A percentile compares a stretch with the other conserved stretches of the same genome.
Evolutionary conservation across 352 stramenopile genomes (phyloP).

Genomic region (Albugo laibachii): DNA sequence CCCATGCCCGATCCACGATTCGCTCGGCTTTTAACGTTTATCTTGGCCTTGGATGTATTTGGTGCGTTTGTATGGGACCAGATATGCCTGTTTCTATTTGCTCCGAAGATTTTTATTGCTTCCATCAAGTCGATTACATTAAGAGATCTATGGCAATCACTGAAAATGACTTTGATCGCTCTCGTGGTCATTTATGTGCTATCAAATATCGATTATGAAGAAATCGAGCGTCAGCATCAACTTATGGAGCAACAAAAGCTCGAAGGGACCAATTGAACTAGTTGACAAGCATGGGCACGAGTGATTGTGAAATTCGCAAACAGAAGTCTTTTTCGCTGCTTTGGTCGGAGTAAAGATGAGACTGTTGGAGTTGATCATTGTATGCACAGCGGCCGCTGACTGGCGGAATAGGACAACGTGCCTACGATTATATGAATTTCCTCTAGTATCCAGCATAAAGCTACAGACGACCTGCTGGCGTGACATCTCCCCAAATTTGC

Average conservation of each 20-base stretch:
- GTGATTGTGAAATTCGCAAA: too few relatives aligned
- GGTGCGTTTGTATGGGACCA: conserved; percentile 77
- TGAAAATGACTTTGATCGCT: conserved; percentile 75
- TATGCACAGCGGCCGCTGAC: too few relatives aligned
- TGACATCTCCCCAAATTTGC: too few relatives aligned
- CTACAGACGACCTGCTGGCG: too few relatives aligned
- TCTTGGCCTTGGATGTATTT: conserved; percentile 69
- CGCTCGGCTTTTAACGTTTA: conserved; percentile 50
- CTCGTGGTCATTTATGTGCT: conserved; percentile 73
- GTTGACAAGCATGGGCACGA: too few relatives aligned
- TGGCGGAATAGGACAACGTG: too few relatives aligned
- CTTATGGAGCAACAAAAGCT: conserved; percentile 19
- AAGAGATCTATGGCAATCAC: conserved; percentile 56
- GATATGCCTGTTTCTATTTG: conserved; percentile 65
- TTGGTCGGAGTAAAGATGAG: too few relatives aligned
- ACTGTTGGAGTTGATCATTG: too few relatives aligned
- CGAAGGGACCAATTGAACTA: too few relatives aligned
- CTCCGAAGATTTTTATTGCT: conserved; percentile 71
- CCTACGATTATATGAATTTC: too few relatives aligned
- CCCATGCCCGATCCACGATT: conserved; percentile 79
- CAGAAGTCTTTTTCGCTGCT: too few relatives aligned
- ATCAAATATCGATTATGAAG: conserved; percentile 79
- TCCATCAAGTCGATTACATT: conserved; percentile 51
- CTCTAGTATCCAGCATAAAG: too few relatives aligned
- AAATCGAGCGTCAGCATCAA: conserved; percentile 76